Base-by-base conservation (phyloP, 306 rosid genomes). In the Cyamopsis tetragonoloba region DNA sequence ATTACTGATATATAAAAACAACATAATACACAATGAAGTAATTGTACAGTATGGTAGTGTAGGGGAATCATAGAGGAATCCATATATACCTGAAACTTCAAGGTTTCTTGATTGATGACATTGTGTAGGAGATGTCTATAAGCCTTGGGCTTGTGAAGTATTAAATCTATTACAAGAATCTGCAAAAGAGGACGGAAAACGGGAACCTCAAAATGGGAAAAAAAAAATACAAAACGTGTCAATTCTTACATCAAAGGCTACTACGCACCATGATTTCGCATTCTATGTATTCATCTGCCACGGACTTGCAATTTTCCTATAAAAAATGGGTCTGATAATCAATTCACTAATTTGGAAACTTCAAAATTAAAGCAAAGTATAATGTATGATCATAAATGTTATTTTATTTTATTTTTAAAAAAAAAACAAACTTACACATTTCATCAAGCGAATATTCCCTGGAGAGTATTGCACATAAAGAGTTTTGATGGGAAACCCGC, bases 381-480 rank as follows among this genome's bases (percentile, higher is more conserved):
- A 47, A 32, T 48, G 63, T 60, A 70, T 19, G 17, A 5, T 27
- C 50, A n/a, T 14, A 50, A 7, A 22, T 5, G 34, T 11, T 14
- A 3, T 37, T 13, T 20, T 66, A 3, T 20, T 31, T 65, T 27
- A 10, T 6, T n/a, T 44, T 6, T 1, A 12, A 12, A 43, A 27
- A 37, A 60, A 8, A 43, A 27, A 37, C 54, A 8, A 4, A 24
- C 70, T 56, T 83, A 93, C 97, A 37, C 98, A 93, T 90, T 93
- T 93, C 89, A 90, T 84, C 64, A 93, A 84, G 12, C 89, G 96
- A 55, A 90, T 89, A 74, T 93, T 93, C 10, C 96, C 97, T 1
- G 95, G 91, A 23, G 97, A 90, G 79, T 89, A 93, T 65, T 89
- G 95, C 19, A 93, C 77, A 73, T 84, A 90, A 58, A 90, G 84